These are phyloP conservation scores for Spiraea crenata DNA, from an alignment of 331 rosid genomes.

Conservation along the genomic window DNA sequence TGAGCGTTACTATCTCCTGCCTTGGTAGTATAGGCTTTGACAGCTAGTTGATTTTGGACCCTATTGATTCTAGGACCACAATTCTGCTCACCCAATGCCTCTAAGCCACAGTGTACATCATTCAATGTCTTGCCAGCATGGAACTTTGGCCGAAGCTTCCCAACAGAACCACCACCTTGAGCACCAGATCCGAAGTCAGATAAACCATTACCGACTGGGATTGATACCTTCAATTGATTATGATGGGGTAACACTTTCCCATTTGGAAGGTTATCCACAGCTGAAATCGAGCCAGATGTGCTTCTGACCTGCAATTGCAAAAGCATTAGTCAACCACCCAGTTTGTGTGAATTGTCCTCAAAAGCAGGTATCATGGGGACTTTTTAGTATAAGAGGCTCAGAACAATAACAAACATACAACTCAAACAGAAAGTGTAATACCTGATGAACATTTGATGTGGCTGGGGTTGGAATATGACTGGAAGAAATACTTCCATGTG, in stretches of 20 bases:
- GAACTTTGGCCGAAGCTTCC: constrained; percentile 58
- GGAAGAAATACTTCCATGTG: constrained; percentile 53
- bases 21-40: constrained; percentile 64
- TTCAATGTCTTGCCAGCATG: constrained; percentile 42
- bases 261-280: constrained; percentile 48
- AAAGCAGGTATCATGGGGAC: constrained; percentile 3
- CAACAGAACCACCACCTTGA: constrained; percentile 43
- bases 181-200: constrained; percentile 56
- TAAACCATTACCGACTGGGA: constrained; percentile 41
- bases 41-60: constrained; percentile 53
- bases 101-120: constrained; percentile 50
- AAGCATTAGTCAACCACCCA: constrained; percentile 12
- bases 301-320: constrained; percentile 49
- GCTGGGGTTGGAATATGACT: constrained; percentile 49
- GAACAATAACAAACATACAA: background rate
- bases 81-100: constrained; percentile 76
- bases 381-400: background rate
- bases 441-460: constrained; percentile 62
- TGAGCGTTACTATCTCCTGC: constrained; percentile 61
- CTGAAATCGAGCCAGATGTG: constrained; percentile 42
- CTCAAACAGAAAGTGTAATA: constrained; percentile 16
- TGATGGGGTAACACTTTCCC: constrained; percentile 47
- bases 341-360: background rate
- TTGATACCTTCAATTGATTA: constrained; percentile 49
- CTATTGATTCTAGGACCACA: constrained; percentile 80